Percentiles rank a stretch among this genome's conserved stretches.
These are phyloP conservation scores for Penicillium crystallinum DNA, from an alignment of 495 filamentous ascomycete genomes.

Conservation along the genomic window DNA sequence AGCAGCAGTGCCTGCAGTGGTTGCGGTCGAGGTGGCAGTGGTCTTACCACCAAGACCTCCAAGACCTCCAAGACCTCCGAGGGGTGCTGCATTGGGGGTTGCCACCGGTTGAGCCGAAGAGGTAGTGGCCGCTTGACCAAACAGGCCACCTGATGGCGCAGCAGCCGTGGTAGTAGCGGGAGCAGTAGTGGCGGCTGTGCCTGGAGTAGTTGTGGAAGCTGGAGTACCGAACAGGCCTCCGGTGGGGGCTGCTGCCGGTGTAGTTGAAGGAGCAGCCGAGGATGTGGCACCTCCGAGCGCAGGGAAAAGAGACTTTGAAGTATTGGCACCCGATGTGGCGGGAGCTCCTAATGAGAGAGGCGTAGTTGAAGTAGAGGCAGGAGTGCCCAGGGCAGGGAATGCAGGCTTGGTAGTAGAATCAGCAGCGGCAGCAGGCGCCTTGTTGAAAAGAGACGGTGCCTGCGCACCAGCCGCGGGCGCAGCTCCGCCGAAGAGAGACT, in stretches of 20 bases:
- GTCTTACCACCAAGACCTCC: conserved; percentile 13
- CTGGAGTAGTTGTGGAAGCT: conserved; percentile 27
- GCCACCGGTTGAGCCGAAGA: conserved; percentile 25
- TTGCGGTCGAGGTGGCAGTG: conserved; percentile 15
- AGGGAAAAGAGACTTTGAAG: conserved; percentile 40
- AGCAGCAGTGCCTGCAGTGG: conserved; percentile 21
- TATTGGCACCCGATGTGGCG: conserved; percentile 30
- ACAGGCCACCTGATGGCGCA: conserved; percentile 21
- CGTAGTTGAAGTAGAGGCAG: conserved; percentile 18
- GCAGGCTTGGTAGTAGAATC: conserved; percentile 28
- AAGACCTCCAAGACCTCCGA: conserved; percentile 10
- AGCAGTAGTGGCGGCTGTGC: conserved; percentile 24
- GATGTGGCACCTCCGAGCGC: conserved; percentile 30
- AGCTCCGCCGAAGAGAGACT: conserved; percentile 28
- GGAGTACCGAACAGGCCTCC: conserved; percentile 37
- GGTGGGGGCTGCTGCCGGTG: conserved; percentile 34
- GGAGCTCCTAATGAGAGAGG: conserved; percentile 26
- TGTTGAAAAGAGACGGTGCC: conserved; percentile 35
- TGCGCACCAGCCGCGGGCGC: conserved; percentile 15
- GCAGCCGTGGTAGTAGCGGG: conserved; percentile 18
- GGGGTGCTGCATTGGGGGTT: conserved; percentile 10
- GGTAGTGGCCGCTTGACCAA: conserved; percentile 24
- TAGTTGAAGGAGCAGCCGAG: conserved; percentile 33
- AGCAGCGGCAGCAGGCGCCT: conserved; percentile 24
- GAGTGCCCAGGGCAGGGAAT: conserved; percentile 24